phyloP scores from a whole-genome alignment of 805 yeast species.

The Candida ficus region DNA sequence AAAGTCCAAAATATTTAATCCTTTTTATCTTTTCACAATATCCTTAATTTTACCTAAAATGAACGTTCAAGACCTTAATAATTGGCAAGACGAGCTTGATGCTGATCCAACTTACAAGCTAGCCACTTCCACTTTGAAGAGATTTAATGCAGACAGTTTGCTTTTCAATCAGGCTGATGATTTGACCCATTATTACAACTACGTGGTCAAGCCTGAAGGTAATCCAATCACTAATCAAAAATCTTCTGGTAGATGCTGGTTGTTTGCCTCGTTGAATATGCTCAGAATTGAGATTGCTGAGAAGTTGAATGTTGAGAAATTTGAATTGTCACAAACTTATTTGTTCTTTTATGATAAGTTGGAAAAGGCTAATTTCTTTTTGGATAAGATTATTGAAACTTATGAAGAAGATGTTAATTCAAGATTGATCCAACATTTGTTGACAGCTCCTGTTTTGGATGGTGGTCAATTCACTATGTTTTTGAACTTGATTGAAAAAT shows the following conservation, averaged over 20 bases:
- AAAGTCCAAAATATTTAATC: neutral
- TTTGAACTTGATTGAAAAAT: conserved; percentile 68
- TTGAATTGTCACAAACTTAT: conserved; percentile 75
- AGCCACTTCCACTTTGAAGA: conserved; percentile 32
- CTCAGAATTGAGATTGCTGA: conserved; percentile 59
- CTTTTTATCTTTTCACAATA: too few relatives aligned
- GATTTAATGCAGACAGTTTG: conserved; percentile 29
- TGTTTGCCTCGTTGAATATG: conserved; percentile 77
- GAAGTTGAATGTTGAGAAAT: conserved; percentile 56
- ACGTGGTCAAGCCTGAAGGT: conserved; percentile 39
- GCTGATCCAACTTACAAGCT: conserved; percentile 26
- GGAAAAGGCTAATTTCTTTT: conserved; percentile 76
- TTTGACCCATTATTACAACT: conserved; percentile 20
- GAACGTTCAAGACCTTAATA: conserved; percentile 3
- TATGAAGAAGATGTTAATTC: conserved; percentile 61
- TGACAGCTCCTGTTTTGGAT: conserved; percentile 65
- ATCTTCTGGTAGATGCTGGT: conserved; percentile 82
- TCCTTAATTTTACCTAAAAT: conserved; percentile 9
- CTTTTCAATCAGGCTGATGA: conserved; percentile 18
- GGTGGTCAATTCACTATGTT: conserved; percentile 92
- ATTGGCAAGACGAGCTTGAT: conserved; percentile 23
- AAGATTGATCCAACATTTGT: conserved; percentile 60
- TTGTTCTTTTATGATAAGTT: conserved; percentile 81
- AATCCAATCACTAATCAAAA: conserved; percentile 70
- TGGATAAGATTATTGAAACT: conserved; percentile 73